A percentile compares a stretch with the other conserved stretches of the same genome.
phyloP scores from a whole-genome alignment of 805 yeast genomes.

The Metschnikowia dekortorum region DNA sequence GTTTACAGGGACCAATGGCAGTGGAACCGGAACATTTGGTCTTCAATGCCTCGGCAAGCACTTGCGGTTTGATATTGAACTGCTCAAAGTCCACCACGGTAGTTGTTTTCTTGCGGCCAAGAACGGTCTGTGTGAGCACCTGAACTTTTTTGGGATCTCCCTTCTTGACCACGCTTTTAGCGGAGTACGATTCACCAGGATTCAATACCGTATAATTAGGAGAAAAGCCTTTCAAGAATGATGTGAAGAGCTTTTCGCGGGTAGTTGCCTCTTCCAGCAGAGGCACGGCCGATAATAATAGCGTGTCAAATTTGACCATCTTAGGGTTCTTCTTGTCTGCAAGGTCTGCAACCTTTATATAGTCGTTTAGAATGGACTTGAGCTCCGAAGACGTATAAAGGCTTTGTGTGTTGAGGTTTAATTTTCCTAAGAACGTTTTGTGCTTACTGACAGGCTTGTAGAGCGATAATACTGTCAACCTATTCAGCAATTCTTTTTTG shows the following conservation, averaged over 20 bases:
- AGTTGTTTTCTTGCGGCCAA: conserved; percentile 80
- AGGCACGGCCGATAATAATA: conserved; percentile 42
- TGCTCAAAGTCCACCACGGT: conserved; percentile 64
- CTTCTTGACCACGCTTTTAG: conserved; percentile 24
- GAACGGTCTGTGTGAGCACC: conserved; percentile 67
- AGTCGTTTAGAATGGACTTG: conserved; percentile 47
- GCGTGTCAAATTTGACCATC: conserved; percentile 51
- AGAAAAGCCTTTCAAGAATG: conserved; percentile 44
- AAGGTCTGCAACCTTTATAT: conserved; percentile 51
- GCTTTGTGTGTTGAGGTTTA: conserved; percentile 31
- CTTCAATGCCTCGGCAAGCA: conserved; percentile 63
- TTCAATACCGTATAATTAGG: conserved; percentile 46
- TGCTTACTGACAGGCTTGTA: conserved; percentile 56
- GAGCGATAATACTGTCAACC: conserved; percentile 31
- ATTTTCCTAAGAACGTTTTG: conserved; percentile 42
- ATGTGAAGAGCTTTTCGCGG: conserved; percentile 44
- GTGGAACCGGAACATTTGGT: conserved; percentile 87
- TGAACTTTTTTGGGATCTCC: conserved; percentile 68
- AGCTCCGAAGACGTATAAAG: conserved; percentile 55
- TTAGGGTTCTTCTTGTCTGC: conserved; percentile 51
- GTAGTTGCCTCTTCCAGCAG: conserved; percentile 22
- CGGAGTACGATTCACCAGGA: conserved; percentile 35
- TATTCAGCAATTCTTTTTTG: conserved; percentile 22
- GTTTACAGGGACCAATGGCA: conserved; percentile 58
- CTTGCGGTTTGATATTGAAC: conserved; percentile 60